Base-by-base conservation (phyloP, 2,329 filamentous ascomycete species). In the Allantophomopsis cytisporea region DNA sequence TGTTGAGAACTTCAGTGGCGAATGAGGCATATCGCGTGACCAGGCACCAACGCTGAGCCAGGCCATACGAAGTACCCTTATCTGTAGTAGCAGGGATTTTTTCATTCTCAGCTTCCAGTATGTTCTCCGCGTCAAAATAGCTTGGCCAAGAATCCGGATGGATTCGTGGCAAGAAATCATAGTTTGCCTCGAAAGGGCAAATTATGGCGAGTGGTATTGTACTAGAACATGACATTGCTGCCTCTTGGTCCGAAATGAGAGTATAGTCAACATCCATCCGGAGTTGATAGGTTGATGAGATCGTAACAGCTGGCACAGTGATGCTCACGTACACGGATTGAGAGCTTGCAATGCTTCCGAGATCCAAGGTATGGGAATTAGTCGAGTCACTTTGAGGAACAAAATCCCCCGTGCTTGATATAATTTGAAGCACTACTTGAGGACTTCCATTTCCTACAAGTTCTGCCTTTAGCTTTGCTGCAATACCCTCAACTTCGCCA, bases 171-270 rank as follows among this genome's bases (percentile, higher is more conserved):
- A 80, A 69, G 45, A 96, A 76, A 45, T 93, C 85, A 57, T 94
- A 95, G 52, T 83, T 91, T 13, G 87, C 84, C 60, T 94, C 87
- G 50, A 98, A 96, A 0, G 89, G 86, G 37, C 77, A 80, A 39
- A 85, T 76, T 40, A 95, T 71, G 31, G 76, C 72, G 5, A 96
- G 58, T 39, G 80, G 77, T 31, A 83, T 69, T 1, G 75, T 68
- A 16, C 81, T 62, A 2, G 71, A 74, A 57, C 93, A 89, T 31
- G 79, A 76, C 31, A 96, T 81, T 1, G 81, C 79, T 1, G 87
- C 94, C 38, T 83, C 80, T 1, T 77, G 65, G 54, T 96, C 88
- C 5, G 83, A 83, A 2, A 78, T 65, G 2, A 96, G 68, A 50
- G 83, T 76, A 55, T 98, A 98, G 6, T 76, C 68, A 2, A 82